A percentile compares a stretch with the other conserved stretches of the same genome.
Conservation (phyloP, 306 rosid species). For the Pterocarpus santalinus region DNA sequence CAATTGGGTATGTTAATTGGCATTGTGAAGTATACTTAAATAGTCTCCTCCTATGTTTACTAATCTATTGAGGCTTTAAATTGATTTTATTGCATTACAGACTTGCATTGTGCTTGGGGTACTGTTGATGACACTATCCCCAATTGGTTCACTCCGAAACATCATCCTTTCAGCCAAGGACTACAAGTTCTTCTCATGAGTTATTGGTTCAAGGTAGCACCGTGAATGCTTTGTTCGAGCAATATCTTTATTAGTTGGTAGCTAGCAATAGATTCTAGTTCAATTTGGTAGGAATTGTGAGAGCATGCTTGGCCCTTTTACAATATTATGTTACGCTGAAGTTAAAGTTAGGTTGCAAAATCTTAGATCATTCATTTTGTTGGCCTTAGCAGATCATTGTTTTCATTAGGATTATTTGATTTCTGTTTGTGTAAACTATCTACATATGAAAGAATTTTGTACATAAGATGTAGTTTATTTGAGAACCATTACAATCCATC, state of each 20-base stretch:
- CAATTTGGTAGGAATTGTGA: neutral
- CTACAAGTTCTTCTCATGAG: conserved; percentile 79
- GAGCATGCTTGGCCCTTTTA: neutral
- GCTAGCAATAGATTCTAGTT: conserved; percentile 22
- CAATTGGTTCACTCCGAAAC: conserved; percentile 74
- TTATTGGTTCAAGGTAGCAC: neutral
- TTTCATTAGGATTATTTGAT: neutral
- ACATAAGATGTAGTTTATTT: neutral
- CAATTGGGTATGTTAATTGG: conserved; percentile 68
- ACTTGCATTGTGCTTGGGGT: conserved; percentile 73
- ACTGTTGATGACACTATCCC: conserved; percentile 70
- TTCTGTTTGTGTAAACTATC: neutral
- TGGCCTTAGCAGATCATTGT: neutral
- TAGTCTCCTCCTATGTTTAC: neutral
- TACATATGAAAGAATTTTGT: neutral
- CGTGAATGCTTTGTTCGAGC: neutral
- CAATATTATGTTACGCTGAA: neutral
- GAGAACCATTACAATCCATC: neutral
- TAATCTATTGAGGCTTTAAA: neutral
- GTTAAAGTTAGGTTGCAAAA: conserved; percentile 7
- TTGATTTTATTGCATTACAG: conserved; percentile 49
- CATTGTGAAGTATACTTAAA: neutral
- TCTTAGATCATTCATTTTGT: neutral
- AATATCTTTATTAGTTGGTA: neutral
- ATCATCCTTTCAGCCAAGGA: conserved; percentile 61